Base-by-base conservation (phyloP, 805 yeast genomes). In the Saccharomycopsis fibuligera region DNA sequence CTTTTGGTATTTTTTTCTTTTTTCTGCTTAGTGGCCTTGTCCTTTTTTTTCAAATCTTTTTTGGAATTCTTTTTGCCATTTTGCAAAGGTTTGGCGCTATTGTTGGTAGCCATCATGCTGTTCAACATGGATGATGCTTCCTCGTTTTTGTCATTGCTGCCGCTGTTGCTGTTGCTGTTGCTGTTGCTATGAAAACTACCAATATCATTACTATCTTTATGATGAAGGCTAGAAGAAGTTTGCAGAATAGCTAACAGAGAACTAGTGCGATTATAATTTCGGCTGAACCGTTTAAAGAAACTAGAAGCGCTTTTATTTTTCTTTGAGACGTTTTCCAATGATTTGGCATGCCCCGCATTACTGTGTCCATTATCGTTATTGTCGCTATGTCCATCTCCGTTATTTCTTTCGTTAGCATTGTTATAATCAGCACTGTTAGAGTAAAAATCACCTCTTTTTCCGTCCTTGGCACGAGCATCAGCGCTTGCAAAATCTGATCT, bases 281-380 rank as follows among this genome's bases (percentile, higher is more conserved):
- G 35, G 33, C 50, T 49, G 38, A 52, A 40, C 41, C 53, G 33
- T 33, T 45, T 46, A 23, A 52, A 42, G 23, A 52, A 52, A n/a
- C 41, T 35, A 12, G 23, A 35, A 22, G 38, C 42, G 17, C 41
- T 45, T 21, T 45, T 45, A 14, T 38, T 38, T 12, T 45, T 27
- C 24, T 39, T 35, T 16, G 25, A 14, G 10, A 9, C 14, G 9
- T 22, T 45, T 29, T 45, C 35, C 10, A 23, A 23, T 3, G 16
- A 30, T 12, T 41, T 30, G 16, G 23, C 9, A 14, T 22, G 41
- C 16, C 24, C 30, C 16, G 4, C 8, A 24, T n/a, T 38, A 23
- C 25, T 22, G 12, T 24, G 41, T 38, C 21, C 25, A 24, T 16
- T 38, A 10, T 22, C 22, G 21, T 41, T 27, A 14, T 10, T 29